Evolutionary conservation across 306 rosid genomes (phyloP).

Genomic region (Corylus heterophylla): DNA sequence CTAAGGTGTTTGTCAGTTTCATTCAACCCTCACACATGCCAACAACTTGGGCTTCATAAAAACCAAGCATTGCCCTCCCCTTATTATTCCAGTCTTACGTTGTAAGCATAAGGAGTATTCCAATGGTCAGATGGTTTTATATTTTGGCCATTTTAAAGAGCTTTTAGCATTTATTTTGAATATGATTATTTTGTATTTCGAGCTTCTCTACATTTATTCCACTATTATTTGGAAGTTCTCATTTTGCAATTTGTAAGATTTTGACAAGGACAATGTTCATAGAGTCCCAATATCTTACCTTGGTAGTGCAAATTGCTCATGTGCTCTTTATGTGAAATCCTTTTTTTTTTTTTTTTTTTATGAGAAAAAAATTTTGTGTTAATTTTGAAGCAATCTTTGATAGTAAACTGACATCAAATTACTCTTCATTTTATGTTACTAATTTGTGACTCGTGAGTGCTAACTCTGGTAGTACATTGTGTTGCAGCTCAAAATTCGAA

Average conservation of each 20-base stretch:
- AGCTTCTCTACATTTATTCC: not conserved
- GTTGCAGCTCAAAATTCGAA: slow-evolving; percentile 96
- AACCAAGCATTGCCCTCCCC: no score
- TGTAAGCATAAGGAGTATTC: not conserved
- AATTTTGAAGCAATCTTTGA: slow-evolving; percentile 20
- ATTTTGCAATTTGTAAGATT: not conserved
- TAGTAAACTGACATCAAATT: slow-evolving; percentile 16
- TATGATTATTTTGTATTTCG: not conserved
- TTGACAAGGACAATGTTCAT: not conserved
- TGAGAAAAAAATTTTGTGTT: not conserved
- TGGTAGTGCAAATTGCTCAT: not conserved
- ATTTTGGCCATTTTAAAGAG: not conserved
- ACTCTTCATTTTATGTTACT: slow-evolving; percentile 13
- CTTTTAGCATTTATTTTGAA: not conserved
- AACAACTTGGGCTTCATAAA: no score
- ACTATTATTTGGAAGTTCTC: not conserved
- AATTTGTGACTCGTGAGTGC: slow-evolving; percentile 4
- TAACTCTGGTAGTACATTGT: slow-evolving; percentile 9
- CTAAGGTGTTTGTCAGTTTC: no score
- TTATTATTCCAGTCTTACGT: not conserved
- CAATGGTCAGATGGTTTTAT: not conserved
- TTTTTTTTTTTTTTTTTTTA: not conserved
- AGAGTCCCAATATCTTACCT: not conserved
- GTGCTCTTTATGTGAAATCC: not conserved
- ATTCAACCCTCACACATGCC: no score